A percentile compares a stretch with the other conserved stretches of the same genome.
Evolutionary conservation across 371 early-diverging fungal genomes (phyloP).

Genomic region (Vittaforma corneae): DNA sequence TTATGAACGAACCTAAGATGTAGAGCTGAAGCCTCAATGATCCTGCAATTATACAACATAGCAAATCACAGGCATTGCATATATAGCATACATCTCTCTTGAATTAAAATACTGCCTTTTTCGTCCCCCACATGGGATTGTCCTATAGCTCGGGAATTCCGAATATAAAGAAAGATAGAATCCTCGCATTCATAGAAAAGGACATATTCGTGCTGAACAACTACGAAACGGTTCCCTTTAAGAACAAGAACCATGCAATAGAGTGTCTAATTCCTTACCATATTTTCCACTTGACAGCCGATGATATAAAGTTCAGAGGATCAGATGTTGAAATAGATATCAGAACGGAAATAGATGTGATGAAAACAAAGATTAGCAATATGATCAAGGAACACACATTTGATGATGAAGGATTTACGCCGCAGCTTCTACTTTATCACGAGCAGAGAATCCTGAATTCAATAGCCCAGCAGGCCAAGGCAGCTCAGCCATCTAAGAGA

Average conservation of each 20-base stretch:
- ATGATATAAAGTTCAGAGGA: slow-evolving; percentile 9
- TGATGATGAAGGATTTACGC: background rate
- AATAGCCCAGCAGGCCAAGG: background rate
- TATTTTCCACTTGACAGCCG: background rate
- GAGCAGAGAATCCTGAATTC: background rate
- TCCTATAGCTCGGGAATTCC: no score
- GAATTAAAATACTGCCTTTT: no score
- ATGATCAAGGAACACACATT: background rate
- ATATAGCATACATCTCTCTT: no score
- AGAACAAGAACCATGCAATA: slow-evolving; percentile 1
- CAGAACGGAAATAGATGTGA: background rate
- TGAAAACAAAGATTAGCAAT: background rate
- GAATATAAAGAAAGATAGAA: slow-evolving; percentile 3
- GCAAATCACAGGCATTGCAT: no score
- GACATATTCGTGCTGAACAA: slow-evolving; percentile 9
- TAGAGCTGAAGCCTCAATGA: no score
- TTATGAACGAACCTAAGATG: no score
- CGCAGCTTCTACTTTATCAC: slow-evolving; percentile 9
- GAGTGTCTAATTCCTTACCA: slow-evolving; percentile 1
- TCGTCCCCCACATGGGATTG: no score
- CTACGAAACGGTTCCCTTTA: slow-evolving; percentile 3
- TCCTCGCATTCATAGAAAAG: slow-evolving; percentile 8
- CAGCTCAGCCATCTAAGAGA: no score
- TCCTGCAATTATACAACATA: no score
- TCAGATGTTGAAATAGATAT: background rate